Conservation (phyloP, 1,139 yeast species). For the Schwanniomyces etchellsii region DNA sequence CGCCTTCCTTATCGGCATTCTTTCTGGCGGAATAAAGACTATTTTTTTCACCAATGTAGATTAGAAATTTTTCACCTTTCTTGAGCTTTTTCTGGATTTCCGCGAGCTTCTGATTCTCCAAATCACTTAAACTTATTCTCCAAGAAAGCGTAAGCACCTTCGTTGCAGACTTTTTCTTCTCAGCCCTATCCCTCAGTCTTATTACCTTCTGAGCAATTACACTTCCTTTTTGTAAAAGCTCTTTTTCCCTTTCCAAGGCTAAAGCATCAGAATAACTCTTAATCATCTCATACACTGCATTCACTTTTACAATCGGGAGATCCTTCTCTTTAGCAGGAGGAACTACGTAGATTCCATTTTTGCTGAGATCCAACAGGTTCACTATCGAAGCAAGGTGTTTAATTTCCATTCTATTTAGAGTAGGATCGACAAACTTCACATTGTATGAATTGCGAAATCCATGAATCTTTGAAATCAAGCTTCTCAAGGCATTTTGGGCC, state of each 20-base stretch:
- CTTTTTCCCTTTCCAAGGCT: conserved; percentile 27
- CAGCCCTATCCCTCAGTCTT: conserved; percentile 24
- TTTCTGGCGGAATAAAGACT: conserved; percentile 11
- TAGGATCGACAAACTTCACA: conserved; percentile 24
- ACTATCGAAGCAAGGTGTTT: conserved; percentile 25
- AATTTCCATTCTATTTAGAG: conserved; percentile 15
- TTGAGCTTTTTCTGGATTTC: conserved; percentile 28
- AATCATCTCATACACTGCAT: conserved; percentile 28
- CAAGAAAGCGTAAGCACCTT: conserved; percentile 30
- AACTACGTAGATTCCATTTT: conserved; percentile 26
- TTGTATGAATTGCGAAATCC: conserved; percentile 14
- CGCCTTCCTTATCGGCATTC: conserved; percentile 13
- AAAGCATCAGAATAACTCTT: conserved; percentile 25
- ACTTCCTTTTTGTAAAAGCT: conserved; percentile 31
- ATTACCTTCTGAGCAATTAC: conserved; percentile 23
- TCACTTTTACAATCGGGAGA: conserved; percentile 24
- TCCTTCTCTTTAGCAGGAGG: conserved; percentile 15
- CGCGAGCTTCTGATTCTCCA: conserved; percentile 29
- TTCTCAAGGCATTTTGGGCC: conserved; percentile 25
- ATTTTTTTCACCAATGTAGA: conserved; percentile 22
- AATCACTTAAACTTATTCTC: conserved; percentile 36
- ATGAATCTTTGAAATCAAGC: conserved; percentile 24
- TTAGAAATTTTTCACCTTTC: conserved; percentile 30
- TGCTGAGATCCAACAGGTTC: conserved; percentile 23
- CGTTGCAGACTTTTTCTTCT: conserved; percentile 33